Evolutionary conservation across 129 eudicot species (phyloP).

Genomic region (Scalesia atractyloides): DNA sequence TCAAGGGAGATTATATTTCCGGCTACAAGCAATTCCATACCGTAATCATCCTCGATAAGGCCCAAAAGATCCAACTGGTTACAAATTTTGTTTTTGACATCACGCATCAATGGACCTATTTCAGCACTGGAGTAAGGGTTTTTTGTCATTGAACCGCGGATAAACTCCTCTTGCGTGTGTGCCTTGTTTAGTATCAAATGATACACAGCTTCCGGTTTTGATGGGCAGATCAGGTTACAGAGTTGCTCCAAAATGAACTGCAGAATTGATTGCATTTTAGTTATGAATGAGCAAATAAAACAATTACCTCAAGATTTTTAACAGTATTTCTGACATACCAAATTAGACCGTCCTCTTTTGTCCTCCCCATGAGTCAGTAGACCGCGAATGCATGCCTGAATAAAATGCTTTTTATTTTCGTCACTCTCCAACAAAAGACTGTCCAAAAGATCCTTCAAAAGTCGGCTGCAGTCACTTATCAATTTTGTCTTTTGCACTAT

Average conservation of each 20-base stretch:
- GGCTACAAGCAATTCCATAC: slow-evolving; percentile 95
- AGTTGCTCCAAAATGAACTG: slow-evolving; percentile 99
- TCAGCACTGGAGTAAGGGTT: slow-evolving; percentile 97
- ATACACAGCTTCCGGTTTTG: slow-evolving; percentile 95
- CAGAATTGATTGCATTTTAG: slow-evolving; percentile 22
- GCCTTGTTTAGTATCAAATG: slow-evolving; percentile 92
- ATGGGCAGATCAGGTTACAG: slow-evolving; percentile 94
- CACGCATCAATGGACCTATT: slow-evolving; percentile 99
- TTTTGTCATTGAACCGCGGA: slow-evolving; percentile 97
- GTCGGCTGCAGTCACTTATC: slow-evolving; percentile 90
- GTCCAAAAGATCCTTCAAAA: slow-evolving; percentile 89
- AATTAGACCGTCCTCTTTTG: slow-evolving; percentile 69
- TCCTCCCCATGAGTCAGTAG: slow-evolving; percentile 88
- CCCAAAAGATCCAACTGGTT: slow-evolving; percentile 93
- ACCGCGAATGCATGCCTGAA: slow-evolving; percentile 93
- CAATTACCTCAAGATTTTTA: background rate
- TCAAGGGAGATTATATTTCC: slow-evolving; percentile 97
- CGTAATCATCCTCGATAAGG: slow-evolving; percentile 93
- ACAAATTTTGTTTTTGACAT: slow-evolving; percentile 97
- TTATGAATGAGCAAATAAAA: slow-evolving; percentile 13
- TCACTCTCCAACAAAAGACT: slow-evolving; percentile 92
- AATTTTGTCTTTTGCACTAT: slow-evolving; percentile 96
- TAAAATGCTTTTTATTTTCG: slow-evolving; percentile 88
- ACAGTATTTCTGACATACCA: slow-evolving; percentile 52
- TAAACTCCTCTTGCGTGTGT: slow-evolving; percentile 98